Percentiles rank a stretch among this genome's conserved stretches.
phyloP scores from a whole-genome alignment of 805 yeast species.

The Cyberlindnera petersonii region DNA sequence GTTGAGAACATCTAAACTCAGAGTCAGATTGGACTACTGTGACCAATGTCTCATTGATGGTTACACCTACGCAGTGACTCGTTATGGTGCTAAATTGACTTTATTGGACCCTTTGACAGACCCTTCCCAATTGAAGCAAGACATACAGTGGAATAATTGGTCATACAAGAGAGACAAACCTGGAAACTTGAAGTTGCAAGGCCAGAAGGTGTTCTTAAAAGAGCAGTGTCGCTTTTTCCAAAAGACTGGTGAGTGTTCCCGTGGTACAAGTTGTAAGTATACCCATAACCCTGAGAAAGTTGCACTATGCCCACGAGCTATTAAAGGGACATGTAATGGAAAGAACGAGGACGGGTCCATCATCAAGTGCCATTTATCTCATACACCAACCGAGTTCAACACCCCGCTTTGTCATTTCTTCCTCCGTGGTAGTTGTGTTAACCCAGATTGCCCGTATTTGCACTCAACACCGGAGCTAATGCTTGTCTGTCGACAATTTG shows the following conservation, averaged over 20 bases:
- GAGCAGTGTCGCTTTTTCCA: slow-evolving; percentile 29
- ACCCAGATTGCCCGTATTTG: slow-evolving; percentile 45
- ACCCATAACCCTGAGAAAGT: slow-evolving; percentile 48
- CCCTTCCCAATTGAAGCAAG: neutral
- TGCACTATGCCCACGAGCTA: slow-evolving; percentile 50
- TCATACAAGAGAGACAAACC: slow-evolving; percentile 26
- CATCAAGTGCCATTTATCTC: slow-evolving; percentile 49
- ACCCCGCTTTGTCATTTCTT: slow-evolving; percentile 55
- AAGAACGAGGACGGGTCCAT: slow-evolving; percentile 27
- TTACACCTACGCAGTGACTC: slow-evolving; percentile 40
- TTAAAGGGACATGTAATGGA: slow-evolving; percentile 43
- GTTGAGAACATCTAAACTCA: slow-evolving; percentile 28
- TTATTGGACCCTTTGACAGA: slow-evolving; percentile 28
- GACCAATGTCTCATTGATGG: slow-evolving; percentile 44
- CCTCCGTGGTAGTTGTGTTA: slow-evolving; percentile 44
- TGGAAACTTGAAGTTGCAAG: slow-evolving; percentile 28
- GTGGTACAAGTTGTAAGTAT: slow-evolving; percentile 49
- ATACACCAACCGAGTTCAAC: slow-evolving; percentile 54
- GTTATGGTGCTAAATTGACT: slow-evolving; percentile 38
- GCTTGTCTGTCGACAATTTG: slow-evolving; percentile 61
- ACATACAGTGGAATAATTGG: slow-evolving; percentile 32
- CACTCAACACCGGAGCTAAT: slow-evolving; percentile 42
- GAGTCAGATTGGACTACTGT: slow-evolving; percentile 37
- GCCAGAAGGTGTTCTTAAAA: slow-evolving; percentile 22
- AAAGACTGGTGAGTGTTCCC: slow-evolving; percentile 39